Conservation (phyloP, 2,329 filamentous ascomycete genomes). For the Calonectria hawksworthii region DNA sequence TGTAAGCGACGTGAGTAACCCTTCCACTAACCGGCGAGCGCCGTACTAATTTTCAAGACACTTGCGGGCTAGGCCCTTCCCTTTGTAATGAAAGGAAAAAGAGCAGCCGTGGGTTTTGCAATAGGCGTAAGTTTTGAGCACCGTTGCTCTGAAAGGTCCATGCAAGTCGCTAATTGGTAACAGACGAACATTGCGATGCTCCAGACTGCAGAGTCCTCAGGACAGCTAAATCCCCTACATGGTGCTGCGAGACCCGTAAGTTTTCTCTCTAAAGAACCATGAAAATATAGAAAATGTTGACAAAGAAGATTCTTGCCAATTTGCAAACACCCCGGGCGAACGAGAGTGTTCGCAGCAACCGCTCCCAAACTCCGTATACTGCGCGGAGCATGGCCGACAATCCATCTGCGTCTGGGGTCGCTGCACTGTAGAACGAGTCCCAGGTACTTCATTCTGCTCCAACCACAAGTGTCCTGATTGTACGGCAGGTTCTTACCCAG, state of each 20-base stretch:
- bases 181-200: constrained; percentile 3
- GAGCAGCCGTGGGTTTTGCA: neutral
- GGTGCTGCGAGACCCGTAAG: constrained; percentile 18
- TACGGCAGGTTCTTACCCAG: neutral
- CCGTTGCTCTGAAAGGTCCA: too few species aligned
- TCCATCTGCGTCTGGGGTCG: neutral
- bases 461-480: constrained; percentile 21
- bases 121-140: neutral
- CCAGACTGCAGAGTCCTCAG: neutral
- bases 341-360: constrained; percentile 7
- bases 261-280: neutral
- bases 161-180: neutral
- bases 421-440: neutral
- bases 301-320: constrained; percentile 3
- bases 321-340: neutral
- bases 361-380: neutral
- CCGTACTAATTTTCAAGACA: neutral
- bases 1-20: constrained; percentile 10
- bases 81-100: neutral
- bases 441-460: constrained; percentile 11
- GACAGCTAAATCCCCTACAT: neutral
- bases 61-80: neutral
- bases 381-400: neutral
- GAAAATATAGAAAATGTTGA: neutral
- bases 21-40: neutral